Evolutionary conservation across 345 rosid species (phyloP).

Genomic region (Limnanthes douglasii): DNA sequence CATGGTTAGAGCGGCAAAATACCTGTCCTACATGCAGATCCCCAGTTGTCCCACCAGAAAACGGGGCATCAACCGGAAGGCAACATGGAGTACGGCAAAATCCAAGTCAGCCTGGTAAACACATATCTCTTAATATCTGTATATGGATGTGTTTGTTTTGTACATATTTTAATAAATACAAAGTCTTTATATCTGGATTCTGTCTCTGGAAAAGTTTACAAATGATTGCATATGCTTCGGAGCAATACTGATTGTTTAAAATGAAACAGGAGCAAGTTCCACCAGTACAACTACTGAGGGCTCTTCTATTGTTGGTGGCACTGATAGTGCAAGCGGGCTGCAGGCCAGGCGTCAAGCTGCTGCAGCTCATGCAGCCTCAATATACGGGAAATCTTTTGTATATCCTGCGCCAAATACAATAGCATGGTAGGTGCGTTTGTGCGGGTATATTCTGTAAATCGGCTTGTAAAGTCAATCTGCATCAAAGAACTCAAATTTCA

Average conservation of each 20-base stretch:
- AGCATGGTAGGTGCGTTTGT: conserved; percentile 53
- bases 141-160: too few relatives aligned
- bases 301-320: conserved; percentile 19
- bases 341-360: conserved; percentile 82
- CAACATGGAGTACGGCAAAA: conserved; percentile 42
- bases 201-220: too few relatives aligned
- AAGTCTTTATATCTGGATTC: too few relatives aligned
- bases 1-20: conserved; percentile 93
- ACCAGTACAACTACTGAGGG: conserved; percentile 29
- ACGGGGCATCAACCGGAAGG: conserved; percentile 31
- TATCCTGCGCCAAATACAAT: conserved; percentile 62
- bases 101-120: conserved; percentile 32
- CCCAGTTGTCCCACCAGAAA: conserved; percentile 71
- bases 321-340: conserved; percentile 33
- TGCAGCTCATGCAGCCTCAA: conserved; percentile 60
- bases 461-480: too few relatives aligned
- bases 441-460: too few relatives aligned
- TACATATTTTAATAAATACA: too few relatives aligned
- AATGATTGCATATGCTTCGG: too few relatives aligned
- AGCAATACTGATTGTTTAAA: too few relatives aligned
- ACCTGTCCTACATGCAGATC: conserved; percentile 98
- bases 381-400: conserved; percentile 64
- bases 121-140: neutral
- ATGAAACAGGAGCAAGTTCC: conserved; percentile 19
- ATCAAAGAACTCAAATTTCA: too few relatives aligned